A percentile compares a stretch with the other conserved stretches of the same genome.
phyloP scores from a whole-genome alignment of 139 green algal genomes.

The Gonium pectorale region DNA sequence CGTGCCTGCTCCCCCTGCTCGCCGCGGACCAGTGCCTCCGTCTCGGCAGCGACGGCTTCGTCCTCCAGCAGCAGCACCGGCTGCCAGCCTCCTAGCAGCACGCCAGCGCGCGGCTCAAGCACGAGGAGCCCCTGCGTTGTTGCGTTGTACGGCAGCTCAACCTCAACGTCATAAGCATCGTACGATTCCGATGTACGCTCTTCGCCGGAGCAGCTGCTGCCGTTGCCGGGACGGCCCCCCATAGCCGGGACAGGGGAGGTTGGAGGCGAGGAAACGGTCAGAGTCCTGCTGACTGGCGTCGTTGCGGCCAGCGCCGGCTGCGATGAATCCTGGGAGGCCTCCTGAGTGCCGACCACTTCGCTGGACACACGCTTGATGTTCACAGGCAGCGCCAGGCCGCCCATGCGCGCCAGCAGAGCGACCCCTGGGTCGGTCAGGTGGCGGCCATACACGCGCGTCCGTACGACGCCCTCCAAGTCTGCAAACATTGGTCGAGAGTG shows the following conservation, averaged over 20 bases:
- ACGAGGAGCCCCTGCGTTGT: conserved; percentile 26
- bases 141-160: conserved; percentile 5
- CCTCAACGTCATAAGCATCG: conserved; percentile 26
- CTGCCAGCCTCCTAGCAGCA: conserved; percentile 18
- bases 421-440: conserved; percentile 14
- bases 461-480: conserved; percentile 14
- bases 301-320: too few species aligned
- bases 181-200: too few species aligned
- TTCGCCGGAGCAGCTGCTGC: neutral
- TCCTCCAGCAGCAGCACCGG: conserved; percentile 42
- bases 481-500: too few species aligned
- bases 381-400: conserved; percentile 10
- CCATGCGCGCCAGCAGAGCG: conserved; percentile 34
- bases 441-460: conserved; percentile 11
- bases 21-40: neutral
- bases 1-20: neutral
- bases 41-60: neutral
- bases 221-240: neutral
- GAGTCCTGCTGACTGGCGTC: too few species aligned
- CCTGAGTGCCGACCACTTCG: too few species aligned
- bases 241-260: too few species aligned
- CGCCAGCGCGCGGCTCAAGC: conserved; percentile 26
- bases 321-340: too few species aligned
- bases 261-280: too few species aligned
- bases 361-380: neutral